These are phyloP conservation scores for Nemania serpens DNA, from an alignment of 2,329 filamentous ascomycete genomes.

Conservation along the genomic window DNA sequence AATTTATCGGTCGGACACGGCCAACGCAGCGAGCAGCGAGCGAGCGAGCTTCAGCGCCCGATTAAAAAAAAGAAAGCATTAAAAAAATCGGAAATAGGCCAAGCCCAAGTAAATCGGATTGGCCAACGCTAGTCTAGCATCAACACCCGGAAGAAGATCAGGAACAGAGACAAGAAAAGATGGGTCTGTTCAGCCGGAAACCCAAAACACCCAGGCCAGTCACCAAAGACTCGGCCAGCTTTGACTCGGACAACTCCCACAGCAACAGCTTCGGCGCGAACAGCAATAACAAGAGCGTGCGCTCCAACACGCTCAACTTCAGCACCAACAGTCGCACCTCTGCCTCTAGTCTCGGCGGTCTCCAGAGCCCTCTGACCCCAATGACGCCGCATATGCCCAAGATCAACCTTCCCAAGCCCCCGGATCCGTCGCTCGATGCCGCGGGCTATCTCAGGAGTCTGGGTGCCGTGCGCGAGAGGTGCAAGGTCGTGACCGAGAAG, in stretches of 20 bases:
- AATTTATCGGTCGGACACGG: slow-evolving; percentile 22
- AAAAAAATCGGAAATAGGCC: background rate
- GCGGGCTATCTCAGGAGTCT: slow-evolving; percentile 90
- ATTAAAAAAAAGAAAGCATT: background rate
- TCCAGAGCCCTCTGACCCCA: slow-evolving; percentile 55
- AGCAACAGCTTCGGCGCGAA: slow-evolving; percentile 40
- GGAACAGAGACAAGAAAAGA: slow-evolving; percentile 34
- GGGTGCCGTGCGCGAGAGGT: slow-evolving; percentile 82
- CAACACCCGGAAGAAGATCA: background rate
- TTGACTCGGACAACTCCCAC: slow-evolving; percentile 54
- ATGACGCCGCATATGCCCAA: slow-evolving; percentile 66
- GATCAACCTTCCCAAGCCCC: slow-evolving; percentile 79
- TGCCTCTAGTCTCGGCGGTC: slow-evolving; percentile 49
- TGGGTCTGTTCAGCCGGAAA: slow-evolving; percentile 63
- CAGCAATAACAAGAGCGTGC: slow-evolving; percentile 48
- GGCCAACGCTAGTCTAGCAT: background rate
- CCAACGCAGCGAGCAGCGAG: slow-evolving; percentile 15
- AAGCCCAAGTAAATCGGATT: background rate
- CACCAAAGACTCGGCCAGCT: slow-evolving; percentile 53
- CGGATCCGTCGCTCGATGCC: slow-evolving; percentile 86
- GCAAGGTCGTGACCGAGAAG: slow-evolving; percentile 73
- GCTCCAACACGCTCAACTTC: slow-evolving; percentile 43
- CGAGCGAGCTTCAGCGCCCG: slow-evolving; percentile 3
- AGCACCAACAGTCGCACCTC: slow-evolving; percentile 57
- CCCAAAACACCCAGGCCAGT: slow-evolving; percentile 56